Evolutionary conservation across 306 rosid species (phyloP), one percentile per base, ranked within the genome.

Genomic region (Ormosia semicastrata): DNA sequence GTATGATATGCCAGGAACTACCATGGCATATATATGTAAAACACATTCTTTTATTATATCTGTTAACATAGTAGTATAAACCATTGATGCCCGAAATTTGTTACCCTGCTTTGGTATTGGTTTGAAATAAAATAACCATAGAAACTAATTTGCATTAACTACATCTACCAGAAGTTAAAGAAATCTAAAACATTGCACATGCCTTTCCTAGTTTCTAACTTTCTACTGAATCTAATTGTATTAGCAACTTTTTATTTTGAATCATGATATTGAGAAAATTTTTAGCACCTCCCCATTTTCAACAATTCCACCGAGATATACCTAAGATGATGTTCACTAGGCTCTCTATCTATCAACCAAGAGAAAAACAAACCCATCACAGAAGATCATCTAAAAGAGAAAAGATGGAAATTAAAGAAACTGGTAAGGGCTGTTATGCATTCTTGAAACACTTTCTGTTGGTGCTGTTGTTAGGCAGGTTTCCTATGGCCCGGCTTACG

Each of bases 381-480:
- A 64, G 24, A 73, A 73, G 15, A 75, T 43, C 60, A 15, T 76
- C 44, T 44, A 44, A 69, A 76, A 65, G 14, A 40, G n/a, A 64
- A 43, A 81, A 75, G 37, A 69, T 4, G 18, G 37, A 47, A 65
- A 71, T 37, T 81, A 86, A 15, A 85, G 82, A 29, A 77, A 82
- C 60, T 89, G 75, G 76, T 71, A 82, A 62, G 87, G 77, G 53
- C 3, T 80, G 71, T 29, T 85, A 30, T 52, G 75, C 79, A 57
- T 63, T 76, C 37, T 33, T 13, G 90, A 86, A 86, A 73, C 84
- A 70, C 29, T 77, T 77, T 46, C n/a, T 77, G 60, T 53, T 12
- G 36, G 13, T 62, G 73, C 60, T 75, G 24, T 82, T 65, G 60
- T 78, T 72, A 40, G 87, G 83, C 2, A 49, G 73, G 50, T 64